phyloP scores from a whole-genome alignment of 306 rosid genomes.

The Corylus heterophylla region DNA sequence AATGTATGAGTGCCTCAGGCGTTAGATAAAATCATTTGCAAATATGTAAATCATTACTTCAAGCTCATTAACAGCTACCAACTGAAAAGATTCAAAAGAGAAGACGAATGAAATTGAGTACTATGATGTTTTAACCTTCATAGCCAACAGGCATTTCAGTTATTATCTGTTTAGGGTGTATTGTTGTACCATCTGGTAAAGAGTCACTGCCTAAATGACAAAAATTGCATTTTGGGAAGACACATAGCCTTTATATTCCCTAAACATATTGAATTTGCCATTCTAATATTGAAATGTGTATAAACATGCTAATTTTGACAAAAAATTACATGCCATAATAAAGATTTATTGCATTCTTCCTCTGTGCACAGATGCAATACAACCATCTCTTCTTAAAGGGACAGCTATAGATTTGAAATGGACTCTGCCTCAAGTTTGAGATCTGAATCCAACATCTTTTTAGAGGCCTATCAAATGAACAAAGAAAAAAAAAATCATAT shows the following conservation, averaged over 20 bases:
- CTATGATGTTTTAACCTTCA: neutral
- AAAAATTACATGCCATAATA: too few species aligned
- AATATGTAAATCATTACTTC: neutral
- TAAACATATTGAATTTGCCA: neutral
- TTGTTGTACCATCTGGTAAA: neutral
- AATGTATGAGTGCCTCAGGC: neutral
- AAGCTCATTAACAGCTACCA: neutral
- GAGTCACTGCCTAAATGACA: neutral
- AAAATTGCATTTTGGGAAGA: neutral
- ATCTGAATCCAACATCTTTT: neutral
- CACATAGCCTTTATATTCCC: neutral
- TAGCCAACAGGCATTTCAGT: neutral
- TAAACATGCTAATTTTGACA: too few species aligned
- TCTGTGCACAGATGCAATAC: neutral
- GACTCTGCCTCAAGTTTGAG: neutral
- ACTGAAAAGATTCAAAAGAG: neutral
- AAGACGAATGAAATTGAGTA: neutral
- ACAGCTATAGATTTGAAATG: neutral
- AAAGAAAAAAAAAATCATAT: too few species aligned
- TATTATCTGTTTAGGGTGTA: neutral
- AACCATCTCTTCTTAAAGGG: neutral
- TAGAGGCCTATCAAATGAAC: neutral
- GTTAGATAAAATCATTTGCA: neutral
- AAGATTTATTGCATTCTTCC: neutral
- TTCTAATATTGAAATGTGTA: neutral